Conservation (phyloP, 176 grass and related monocot species). For the Hsuehochloa calcarea region DNA sequence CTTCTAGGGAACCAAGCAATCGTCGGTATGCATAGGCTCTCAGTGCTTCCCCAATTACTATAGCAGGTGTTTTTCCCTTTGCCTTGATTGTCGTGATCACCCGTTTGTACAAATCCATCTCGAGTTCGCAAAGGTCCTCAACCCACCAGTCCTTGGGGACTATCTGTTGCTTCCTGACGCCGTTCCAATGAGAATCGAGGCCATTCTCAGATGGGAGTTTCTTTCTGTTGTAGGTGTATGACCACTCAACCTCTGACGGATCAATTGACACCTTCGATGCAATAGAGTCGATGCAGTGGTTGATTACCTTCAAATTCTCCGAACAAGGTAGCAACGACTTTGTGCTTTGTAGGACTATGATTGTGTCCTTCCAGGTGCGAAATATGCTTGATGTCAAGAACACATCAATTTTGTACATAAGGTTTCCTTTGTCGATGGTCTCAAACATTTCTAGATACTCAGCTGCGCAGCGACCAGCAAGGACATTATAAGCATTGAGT, state of each 20-base stretch:
- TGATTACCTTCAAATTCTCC: conserved; percentile 81
- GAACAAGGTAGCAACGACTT: conserved; percentile 71
- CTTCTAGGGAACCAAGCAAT: conserved; percentile 62
- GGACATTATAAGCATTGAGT: conserved; percentile 95
- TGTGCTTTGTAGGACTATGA: conserved; percentile 84
- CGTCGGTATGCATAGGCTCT: conserved; percentile 76
- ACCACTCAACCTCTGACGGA: conserved; percentile 89
- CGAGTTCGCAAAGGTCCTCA: conserved; percentile 92
- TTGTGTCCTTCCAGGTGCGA: conserved; percentile 92
- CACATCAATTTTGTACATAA: conserved; percentile 97
- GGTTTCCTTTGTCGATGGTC: conserved; percentile 87
- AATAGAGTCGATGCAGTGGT: conserved; percentile 82
- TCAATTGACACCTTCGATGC: conserved; percentile 74
- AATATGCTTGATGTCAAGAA: conserved; percentile 86
- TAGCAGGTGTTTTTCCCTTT: conserved; percentile 48
- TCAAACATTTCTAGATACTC: conserved; percentile 99
- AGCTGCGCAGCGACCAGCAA: conserved; percentile 72
- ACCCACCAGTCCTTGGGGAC: conserved; percentile 99
- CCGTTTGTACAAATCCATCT: conserved; percentile 82
- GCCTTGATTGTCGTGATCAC: conserved; percentile 60
- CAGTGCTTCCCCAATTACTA: conserved; percentile 81
- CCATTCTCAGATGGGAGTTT: conserved; percentile 84
- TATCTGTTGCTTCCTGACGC: conserved; percentile 70
- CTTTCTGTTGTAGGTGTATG: conserved; percentile 96
- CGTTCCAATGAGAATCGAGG: conserved; percentile 78